Evolutionary conservation across 2,329 filamentous ascomycete species (phyloP), one percentile per base, ranked within the genome.

Genomic region (Pseudogymnoascus sp.): DNA sequence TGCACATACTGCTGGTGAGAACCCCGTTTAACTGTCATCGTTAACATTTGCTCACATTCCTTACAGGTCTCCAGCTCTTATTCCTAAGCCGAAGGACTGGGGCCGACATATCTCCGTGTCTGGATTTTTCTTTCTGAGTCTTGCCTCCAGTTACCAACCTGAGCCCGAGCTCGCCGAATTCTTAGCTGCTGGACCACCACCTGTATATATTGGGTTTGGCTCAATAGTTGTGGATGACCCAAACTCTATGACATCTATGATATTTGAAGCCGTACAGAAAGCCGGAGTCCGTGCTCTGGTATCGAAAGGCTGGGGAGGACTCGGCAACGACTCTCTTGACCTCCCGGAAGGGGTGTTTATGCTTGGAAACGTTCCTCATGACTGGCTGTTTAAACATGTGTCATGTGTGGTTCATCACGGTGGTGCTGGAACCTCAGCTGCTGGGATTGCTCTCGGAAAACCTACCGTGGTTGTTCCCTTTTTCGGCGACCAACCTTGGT

Each of bases 401-500:
- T 78, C 77, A 49, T 87, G 85, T 0, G 87, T 87, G 3, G 83
- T 91, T 1, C 89, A 90, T 65, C 89, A 91, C 66, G 89, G 89
- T n/a, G 89, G 89, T 11, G 89, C 89, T 0, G 89, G 89, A 1
- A 92, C 89, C 0, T 90, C 88, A 0, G 89, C 89, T 1, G 88
- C 88, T 55, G 88, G 88, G 1, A 77, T 92, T 33, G 89, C 88
- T 71, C 88, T 83, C 65, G 89, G 82, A 3, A 84, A 83, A 68
- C 89, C 89, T 0, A 90, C 87, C 4, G 88, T 91, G 83, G 83
- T 91, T 25, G 86, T 92, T 1, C 89, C 89, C 0, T 92, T 92
- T 75, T 92, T 92, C 67, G 89, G 89, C 2, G 89, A 92, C 70
- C 89, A 92, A 72, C 88, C 88, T 0, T 93, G 93, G 70, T 93